phyloP scores from a whole-genome alignment of 1,284 basidiomycete genomes.

The Tausonia pullulans region DNA sequence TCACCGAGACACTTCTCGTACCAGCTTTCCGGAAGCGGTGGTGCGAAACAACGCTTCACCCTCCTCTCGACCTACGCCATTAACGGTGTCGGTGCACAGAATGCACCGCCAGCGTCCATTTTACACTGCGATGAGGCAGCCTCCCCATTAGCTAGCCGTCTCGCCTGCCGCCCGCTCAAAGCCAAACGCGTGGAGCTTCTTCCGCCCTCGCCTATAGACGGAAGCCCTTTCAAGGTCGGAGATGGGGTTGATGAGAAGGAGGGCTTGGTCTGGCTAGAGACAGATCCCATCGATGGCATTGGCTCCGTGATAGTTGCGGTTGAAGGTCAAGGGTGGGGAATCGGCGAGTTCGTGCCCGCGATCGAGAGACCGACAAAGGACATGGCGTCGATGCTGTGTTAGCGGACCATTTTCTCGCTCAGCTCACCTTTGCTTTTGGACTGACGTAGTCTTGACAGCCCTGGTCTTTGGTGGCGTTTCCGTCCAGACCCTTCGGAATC shows the following conservation, averaged over 20 bases:
- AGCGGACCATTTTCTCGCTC: too few relatives aligned
- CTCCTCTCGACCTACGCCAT: constrained; percentile 1
- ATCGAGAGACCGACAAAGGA: too few relatives aligned
- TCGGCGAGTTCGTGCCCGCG: constrained; percentile 6
- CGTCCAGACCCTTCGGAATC: constrained; percentile 27
- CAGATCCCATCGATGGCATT: not conserved
- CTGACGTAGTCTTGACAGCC: constrained; percentile 16
- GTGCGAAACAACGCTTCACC: not conserved
- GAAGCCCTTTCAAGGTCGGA: constrained; percentile 13
- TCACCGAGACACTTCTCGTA: too few relatives aligned
- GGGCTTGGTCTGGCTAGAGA: constrained; percentile 16
- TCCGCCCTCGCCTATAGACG: constrained; percentile 1
- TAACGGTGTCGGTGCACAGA: not conserved
- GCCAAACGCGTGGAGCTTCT: not conserved
- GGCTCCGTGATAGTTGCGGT: constrained; percentile 1
- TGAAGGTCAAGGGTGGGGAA: constrained; percentile 12
- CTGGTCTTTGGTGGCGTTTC: constrained; percentile 19
- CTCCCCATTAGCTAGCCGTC: not conserved
- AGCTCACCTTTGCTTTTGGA: too few relatives aligned
- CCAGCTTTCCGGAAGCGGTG: too few relatives aligned
- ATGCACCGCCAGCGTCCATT: not conserved
- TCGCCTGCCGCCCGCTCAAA: not conserved
- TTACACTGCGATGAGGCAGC: not conserved
- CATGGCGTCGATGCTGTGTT: too few relatives aligned
- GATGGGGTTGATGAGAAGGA: constrained; percentile 20